These are phyloP conservation scores for Debaryomyces prosopidis DNA, from an alignment of 805 yeast genomes.

Conservation along the genomic window DNA sequence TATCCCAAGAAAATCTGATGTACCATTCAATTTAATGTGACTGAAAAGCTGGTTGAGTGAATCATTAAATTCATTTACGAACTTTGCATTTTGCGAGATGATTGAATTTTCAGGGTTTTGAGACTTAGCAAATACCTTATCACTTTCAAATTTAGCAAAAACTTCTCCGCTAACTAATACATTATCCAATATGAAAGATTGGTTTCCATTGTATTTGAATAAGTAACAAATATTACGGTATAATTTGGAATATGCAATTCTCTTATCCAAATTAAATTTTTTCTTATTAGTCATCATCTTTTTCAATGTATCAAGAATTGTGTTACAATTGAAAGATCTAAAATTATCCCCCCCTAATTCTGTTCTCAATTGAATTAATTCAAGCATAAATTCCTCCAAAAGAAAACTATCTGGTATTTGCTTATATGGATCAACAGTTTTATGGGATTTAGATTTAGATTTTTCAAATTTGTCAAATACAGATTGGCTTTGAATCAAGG, in stretches of 20 bases:
- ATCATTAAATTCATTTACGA: constrained; percentile 10
- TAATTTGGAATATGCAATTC: constrained; percentile 25
- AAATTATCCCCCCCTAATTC: constrained; percentile 19
- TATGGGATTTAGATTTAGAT: constrained; percentile 5
- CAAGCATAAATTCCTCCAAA: constrained; percentile 33
- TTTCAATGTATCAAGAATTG: constrained; percentile 16
- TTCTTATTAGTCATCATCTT: constrained; percentile 14
- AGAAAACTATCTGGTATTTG: constrained; percentile 35
- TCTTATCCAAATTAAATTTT: constrained; percentile 15
- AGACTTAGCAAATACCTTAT: constrained; percentile 9
- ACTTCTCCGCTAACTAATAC: constrained; percentile 27
- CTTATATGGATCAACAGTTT: constrained; percentile 13
- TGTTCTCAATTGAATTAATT: constrained; percentile 24
- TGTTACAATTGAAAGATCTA: constrained; percentile 7
- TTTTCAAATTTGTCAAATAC: constrained; percentile 47
- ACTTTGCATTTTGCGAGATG: constrained; percentile 14
- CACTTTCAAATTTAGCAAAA: constrained; percentile 25
- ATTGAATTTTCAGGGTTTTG: constrained; percentile 6
- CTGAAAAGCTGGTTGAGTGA: constrained; percentile 7
- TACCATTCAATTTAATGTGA: constrained; percentile 2
- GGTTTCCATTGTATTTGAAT: constrained; percentile 32
- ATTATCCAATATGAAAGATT: constrained; percentile 36
- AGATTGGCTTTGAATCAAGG: constrained; percentile 50
- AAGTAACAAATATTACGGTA: constrained; percentile 28
- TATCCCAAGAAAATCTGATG: constrained; percentile 6